Evolutionary conservation across 805 yeast genomes (phyloP).

Genomic region (Ogataea trehaloabstinens): DNA sequence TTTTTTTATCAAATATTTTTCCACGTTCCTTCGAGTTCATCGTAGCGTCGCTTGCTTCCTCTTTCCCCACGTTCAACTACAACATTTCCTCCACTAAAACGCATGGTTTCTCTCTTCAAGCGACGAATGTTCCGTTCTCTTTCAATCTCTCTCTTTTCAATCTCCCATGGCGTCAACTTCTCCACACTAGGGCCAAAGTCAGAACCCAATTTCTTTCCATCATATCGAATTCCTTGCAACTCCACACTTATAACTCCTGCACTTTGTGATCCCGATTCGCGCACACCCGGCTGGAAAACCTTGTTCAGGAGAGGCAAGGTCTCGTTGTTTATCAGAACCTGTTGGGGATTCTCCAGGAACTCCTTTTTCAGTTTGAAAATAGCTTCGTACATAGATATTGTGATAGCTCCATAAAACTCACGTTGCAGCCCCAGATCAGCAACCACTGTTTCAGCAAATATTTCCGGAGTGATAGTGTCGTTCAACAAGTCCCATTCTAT

Average conservation of each 20-base stretch:
- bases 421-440: conserved; percentile 78
- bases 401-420: conserved; percentile 87
- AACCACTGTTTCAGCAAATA: conserved; percentile 78
- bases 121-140: conserved; percentile 89
- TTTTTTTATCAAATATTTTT: conserved; percentile 8
- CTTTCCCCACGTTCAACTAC: conserved; percentile 12
- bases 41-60: conserved; percentile 28
- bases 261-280: conserved; percentile 12
- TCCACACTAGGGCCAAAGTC: conserved; percentile 89
- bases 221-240: conserved; percentile 59
- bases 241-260: conserved; percentile 14
- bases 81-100: conserved; percentile 53
- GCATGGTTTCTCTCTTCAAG: conserved; percentile 85
- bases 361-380: conserved; percentile 76
- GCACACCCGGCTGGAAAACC: conserved; percentile 29
- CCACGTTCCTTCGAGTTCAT: conserved; percentile 37
- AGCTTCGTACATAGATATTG: conserved; percentile 82
- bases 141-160: conserved; percentile 92
- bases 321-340: conserved; percentile 33
- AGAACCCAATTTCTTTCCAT: conserved; percentile 73
- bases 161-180: conserved; percentile 83
- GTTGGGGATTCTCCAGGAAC: conserved; percentile 56
- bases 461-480: conserved; percentile 66
- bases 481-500: conserved; percentile 87
- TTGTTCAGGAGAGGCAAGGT: conserved; percentile 34